Evolutionary conservation across 345 rosid genomes (phyloP).

Genomic region (Pistacia integerrima): DNA sequence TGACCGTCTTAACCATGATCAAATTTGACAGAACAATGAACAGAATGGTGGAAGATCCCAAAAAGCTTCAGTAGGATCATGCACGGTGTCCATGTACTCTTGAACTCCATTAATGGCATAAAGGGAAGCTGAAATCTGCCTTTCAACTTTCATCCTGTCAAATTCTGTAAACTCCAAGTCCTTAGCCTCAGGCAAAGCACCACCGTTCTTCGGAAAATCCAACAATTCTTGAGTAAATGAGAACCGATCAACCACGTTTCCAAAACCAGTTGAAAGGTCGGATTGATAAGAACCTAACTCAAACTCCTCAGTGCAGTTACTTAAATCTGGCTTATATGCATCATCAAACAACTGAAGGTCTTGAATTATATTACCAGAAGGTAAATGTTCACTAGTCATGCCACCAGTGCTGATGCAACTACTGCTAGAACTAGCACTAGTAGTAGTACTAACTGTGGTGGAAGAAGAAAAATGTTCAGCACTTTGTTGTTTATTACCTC

Average conservation of each 20-base stretch:
- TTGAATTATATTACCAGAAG: slow-evolving; percentile 18
- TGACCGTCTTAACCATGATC: slow-evolving; percentile 5
- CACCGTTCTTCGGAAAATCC: slow-evolving; percentile 40
- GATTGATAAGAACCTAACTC: slow-evolving; percentile 30
- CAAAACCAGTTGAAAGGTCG: slow-evolving; percentile 32
- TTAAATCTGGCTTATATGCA: slow-evolving; percentile 65
- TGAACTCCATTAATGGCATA: slow-evolving; percentile 75
- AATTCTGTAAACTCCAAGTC: slow-evolving; percentile 54
- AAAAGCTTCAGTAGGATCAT: slow-evolving; percentile 53
- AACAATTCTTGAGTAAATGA: slow-evolving; percentile 44
- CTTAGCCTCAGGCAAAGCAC: slow-evolving; percentile 15
- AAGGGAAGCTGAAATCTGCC: slow-evolving; percentile 69
- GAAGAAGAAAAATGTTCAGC: slow-evolving; percentile 25
- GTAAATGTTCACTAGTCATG: slow-evolving; percentile 16
- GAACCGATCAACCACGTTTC: slow-evolving; percentile 45
- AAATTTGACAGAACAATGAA: slow-evolving; percentile 35
- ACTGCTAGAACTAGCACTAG: slow-evolving; percentile 17
- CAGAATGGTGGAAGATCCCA: slow-evolving; percentile 79
- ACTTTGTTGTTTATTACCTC: slow-evolving; percentile 20
- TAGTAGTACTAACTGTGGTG: background rate
- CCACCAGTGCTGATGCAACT: slow-evolving; percentile 25
- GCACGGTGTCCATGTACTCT: slow-evolving; percentile 53
- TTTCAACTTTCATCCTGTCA: slow-evolving; percentile 68
- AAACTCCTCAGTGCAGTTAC: slow-evolving; percentile 38
- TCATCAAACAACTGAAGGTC: slow-evolving; percentile 41